Base-by-base conservation (phyloP, 1,284 basidiomycete species). In the Apiotrichum laibachii region DNA sequence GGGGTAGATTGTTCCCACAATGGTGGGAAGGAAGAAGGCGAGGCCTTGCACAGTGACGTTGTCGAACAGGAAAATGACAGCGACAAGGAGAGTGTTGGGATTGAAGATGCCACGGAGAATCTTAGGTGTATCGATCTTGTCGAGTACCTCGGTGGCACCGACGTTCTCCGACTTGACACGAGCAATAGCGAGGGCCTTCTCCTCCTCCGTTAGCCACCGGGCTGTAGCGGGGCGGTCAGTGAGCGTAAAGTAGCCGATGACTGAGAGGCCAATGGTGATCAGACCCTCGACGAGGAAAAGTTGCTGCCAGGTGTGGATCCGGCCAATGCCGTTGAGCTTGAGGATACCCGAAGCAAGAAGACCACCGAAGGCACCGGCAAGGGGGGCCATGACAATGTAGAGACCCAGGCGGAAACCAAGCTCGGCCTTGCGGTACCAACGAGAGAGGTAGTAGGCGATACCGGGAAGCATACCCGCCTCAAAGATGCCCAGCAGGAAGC, bases 1-100 rank as follows among this genome's bases (percentile, higher is more conserved):
- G 0, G 79, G 79, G 64, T 73, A 80, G 59, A 80, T 72, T 2
- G 69, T 72, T 0, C 57, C 37, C 16, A 80, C 72, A 19, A 79
- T 71, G 4, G 75, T 74, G 0, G 73, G 71, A 3, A 72, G 55
- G 66, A 78, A 78, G 53, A 77, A 72, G 7, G 70, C 73, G 3
- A 72, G 59, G 9, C 72, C 68, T 52, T 75, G 72, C 1, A 73
- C 72, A 8, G 70, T 70, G 43, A 77, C 70, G 69, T 80, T 80
- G 66, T 78, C 70, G 51, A 80, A 60, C 5, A 80, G 53, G 67
- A 77, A 78, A 56, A 76, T 73, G 26, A 71, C 35, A 2, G 73
- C 67, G 42, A 66, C 58, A 19, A 64, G 55, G 19, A 73, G 34
- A 1, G 66, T 64, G 56, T 64, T 64, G 19, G 65, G 64, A 42